Evolutionary conservation across 768 basidiomycete genomes (phyloP).

Genomic region (Dentipellis fragilis): DNA sequence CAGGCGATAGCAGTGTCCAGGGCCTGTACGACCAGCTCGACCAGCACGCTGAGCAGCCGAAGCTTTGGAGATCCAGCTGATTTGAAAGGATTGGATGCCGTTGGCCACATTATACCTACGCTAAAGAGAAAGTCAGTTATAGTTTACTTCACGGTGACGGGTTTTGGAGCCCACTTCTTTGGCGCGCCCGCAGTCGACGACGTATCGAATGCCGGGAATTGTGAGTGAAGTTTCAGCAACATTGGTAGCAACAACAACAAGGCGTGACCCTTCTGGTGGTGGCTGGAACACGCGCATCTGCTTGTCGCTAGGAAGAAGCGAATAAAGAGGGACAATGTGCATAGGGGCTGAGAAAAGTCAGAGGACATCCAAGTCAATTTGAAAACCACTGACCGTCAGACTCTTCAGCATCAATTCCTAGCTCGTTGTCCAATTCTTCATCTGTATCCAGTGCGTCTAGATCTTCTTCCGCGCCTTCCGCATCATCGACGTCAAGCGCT

Average conservation of each 20-base stretch:
- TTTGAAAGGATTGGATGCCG: constrained; percentile 86
- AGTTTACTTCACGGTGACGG: neutral
- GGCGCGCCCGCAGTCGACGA: constrained; percentile 91
- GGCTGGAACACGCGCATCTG: constrained; percentile 89
- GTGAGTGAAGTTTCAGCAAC: constrained; percentile 96
- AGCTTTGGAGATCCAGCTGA: constrained; percentile 57
- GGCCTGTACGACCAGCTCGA: constrained; percentile 94
- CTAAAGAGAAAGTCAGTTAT: constrained; percentile 27
- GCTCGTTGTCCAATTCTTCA: constrained; percentile 46
- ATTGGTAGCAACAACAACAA: constrained; percentile 94
- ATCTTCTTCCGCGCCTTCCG: constrained; percentile 48
- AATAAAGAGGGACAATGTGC: constrained; percentile 92
- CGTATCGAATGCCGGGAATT: constrained; percentile 94
- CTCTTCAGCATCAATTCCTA: constrained; percentile 55
- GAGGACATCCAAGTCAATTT: neutral
- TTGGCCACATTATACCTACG: constrained; percentile 72
- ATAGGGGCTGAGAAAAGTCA: constrained; percentile 56
- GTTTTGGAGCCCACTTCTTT: constrained; percentile 66
- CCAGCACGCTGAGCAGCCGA: constrained; percentile 66
- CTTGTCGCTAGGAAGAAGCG: constrained; percentile 83
- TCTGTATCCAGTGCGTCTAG: constrained; percentile 70
- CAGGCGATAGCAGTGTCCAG: constrained; percentile 95
- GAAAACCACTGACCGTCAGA: constrained; percentile 42
- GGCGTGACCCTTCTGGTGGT: constrained; percentile 69
- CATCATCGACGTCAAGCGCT: constrained; percentile 59